Evolutionary conservation across 106 monocot species (phyloP).

Genomic region (Dioscorea dumetorum): DNA sequence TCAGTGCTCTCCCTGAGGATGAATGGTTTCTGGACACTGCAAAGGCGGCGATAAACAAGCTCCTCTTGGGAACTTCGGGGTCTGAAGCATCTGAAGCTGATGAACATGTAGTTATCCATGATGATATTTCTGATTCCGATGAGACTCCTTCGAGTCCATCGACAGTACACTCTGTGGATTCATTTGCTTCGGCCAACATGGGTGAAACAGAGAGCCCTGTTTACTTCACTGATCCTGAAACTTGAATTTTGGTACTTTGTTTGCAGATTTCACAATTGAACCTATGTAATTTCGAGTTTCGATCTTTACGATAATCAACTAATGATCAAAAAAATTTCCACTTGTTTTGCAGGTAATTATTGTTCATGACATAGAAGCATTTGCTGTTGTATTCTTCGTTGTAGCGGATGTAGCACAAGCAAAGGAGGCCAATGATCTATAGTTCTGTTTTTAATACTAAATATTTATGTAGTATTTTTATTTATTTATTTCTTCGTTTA

Average conservation of each 20-base stretch:
- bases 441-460: no score
- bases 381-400: no score
- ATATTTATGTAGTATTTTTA: no score
- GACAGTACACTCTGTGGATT: slow-evolving; percentile 37
- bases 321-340: no score
- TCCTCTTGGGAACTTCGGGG: slow-evolving; percentile 50
- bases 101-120: slow-evolving; percentile 36
- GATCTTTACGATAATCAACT: no score
- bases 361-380: no score
- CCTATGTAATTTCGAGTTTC: no score
- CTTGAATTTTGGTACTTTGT: slow-evolving; percentile 7
- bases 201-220: slow-evolving; percentile 69
- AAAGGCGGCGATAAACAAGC: slow-evolving; percentile 74
- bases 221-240: slow-evolving; percentile 66
- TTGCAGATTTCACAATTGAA: no score
- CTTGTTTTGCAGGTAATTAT: no score
- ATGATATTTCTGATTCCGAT: slow-evolving; percentile 59
- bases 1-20: slow-evolving; percentile 84
- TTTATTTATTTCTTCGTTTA: no score
- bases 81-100: slow-evolving; percentile 58
- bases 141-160: slow-evolving; percentile 48
- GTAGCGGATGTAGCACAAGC: no score
- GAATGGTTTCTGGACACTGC: slow-evolving; percentile 94
- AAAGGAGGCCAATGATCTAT: no score
- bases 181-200: slow-evolving; percentile 90